Evolutionary conservation across 495 filamentous ascomycete species (phyloP).

Genomic region (Immersiella caudata): DNA sequence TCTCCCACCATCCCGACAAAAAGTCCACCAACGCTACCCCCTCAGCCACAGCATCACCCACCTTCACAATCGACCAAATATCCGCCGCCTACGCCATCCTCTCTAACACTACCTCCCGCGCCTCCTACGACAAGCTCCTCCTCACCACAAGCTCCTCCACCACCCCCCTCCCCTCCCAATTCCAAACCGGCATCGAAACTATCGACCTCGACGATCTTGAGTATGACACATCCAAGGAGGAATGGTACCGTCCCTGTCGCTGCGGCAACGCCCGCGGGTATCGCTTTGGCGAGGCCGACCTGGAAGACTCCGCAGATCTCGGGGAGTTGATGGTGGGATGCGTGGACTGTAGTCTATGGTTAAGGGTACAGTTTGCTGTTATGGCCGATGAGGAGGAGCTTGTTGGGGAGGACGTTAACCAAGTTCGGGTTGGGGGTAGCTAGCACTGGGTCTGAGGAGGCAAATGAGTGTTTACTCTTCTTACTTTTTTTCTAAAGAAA

Average conservation of each 20-base stretch:
- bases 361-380: conserved; percentile 72
- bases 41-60: conserved; percentile 55
- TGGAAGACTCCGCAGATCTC: conserved; percentile 63
- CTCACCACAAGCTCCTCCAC: conserved; percentile 26
- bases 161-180: conserved; percentile 38
- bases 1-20: conserved; percentile 85
- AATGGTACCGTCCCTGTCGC: conserved; percentile 73
- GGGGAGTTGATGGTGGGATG: conserved; percentile 79
- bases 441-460: neutral
- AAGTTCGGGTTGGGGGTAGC: neutral
- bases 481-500: too few relatives aligned
- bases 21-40: conserved; percentile 25
- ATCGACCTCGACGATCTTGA: conserved; percentile 82
- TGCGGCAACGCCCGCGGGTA: conserved; percentile 81
- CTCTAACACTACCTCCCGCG: conserved; percentile 57
- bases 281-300: conserved; percentile 65
- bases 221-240: conserved; percentile 48
- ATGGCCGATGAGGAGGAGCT: conserved; percentile 51
- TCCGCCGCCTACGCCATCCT: conserved; percentile 73
- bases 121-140: conserved; percentile 66
- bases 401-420: neutral
- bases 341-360: conserved; percentile 78
- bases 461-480: too few relatives aligned
- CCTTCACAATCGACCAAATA: conserved; percentile 72
- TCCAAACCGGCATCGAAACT: conserved; percentile 66